Base-by-base conservation (phyloP, 805 yeast species). In the Wickerhamiella kurtzmanii region DNA sequence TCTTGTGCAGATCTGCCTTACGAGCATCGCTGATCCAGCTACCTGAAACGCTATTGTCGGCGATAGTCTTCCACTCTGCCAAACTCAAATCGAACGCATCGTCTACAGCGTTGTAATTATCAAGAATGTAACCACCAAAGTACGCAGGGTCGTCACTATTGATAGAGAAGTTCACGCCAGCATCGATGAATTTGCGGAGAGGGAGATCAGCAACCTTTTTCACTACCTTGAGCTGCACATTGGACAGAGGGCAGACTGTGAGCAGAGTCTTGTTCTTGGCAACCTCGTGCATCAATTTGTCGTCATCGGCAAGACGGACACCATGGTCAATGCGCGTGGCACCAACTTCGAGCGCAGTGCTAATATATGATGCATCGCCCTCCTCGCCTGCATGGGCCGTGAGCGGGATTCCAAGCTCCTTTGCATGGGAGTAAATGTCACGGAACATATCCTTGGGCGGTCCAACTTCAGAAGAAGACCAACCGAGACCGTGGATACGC, bases 341-440 rank as follows among this genome's bases (percentile, higher is more conserved):
- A 1, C 75, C 69, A 42, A 69, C 48, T 55, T 80, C 79, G 50
- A 83, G 64, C 1, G 92, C 66, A 45, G 70, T 71, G 8, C 65
- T 49, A 22, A 83, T 82, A 54, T 68, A 82, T n/a, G 75, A 72
- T 13, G 85, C 77, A 52, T 80, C 84, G 45, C 89, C 94, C 67
- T 84, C 94, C 64, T 84, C 94, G 56, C 94, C 94, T 2, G 92
- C 94, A 58, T 84, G 94, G 2, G 94, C 89, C 35, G 94, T 84
- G 46, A 81, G 68, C 25, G 20, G 20, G 19, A 38, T 18, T 56
- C 42, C 15, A 18, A 37, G 76, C 20, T 67, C 64, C 46, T 67
- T 68, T 5, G 82, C 72, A 18, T 60, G 56, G 8, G 63, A 55
- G 60, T 79, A 84, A 60, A 86, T 79, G 43, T 80, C 82, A 13